These are phyloP conservation scores for Citrullus mucosospermus DNA, from an alignment of 306 rosid genomes.

Conservation along the genomic window DNA sequence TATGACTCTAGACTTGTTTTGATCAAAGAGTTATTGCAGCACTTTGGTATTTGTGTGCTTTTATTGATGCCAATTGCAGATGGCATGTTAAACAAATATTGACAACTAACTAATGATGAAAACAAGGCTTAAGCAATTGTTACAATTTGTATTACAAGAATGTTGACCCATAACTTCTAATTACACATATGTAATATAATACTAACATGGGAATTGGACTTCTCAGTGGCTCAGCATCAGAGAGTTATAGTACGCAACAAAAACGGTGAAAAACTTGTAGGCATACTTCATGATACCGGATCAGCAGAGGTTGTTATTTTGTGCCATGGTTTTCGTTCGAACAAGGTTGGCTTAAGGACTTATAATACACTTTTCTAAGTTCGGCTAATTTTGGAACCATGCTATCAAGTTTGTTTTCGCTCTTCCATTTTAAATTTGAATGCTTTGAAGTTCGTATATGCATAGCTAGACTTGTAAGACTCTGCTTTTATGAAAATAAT, in stretches of 20 bases:
- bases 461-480: background rate
- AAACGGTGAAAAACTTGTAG: slow-evolving; percentile 50
- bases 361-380: background rate
- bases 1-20: background rate
- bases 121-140: background rate
- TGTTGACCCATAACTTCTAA: background rate
- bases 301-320: slow-evolving; percentile 49
- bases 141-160: background rate
- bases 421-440: background rate
- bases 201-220: slow-evolving; percentile 3
- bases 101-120: background rate
- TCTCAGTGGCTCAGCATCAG: slow-evolving; percentile 32
- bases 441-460: background rate
- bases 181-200: background rate
- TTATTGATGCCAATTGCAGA: background rate
- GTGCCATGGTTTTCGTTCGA: slow-evolving; percentile 55
- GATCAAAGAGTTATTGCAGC: background rate
- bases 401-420: background rate
- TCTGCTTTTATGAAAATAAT: background rate
- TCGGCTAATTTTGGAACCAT: background rate
- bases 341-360: slow-evolving; percentile 36
- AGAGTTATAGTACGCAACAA: slow-evolving; percentile 48
- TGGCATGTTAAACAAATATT: background rate
- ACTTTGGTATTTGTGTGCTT: background rate
- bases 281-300: slow-evolving; percentile 62